Conservation (phyloP, 2,329 filamentous ascomycete genomes). For the Apiospora kogelbergensis region DNA sequence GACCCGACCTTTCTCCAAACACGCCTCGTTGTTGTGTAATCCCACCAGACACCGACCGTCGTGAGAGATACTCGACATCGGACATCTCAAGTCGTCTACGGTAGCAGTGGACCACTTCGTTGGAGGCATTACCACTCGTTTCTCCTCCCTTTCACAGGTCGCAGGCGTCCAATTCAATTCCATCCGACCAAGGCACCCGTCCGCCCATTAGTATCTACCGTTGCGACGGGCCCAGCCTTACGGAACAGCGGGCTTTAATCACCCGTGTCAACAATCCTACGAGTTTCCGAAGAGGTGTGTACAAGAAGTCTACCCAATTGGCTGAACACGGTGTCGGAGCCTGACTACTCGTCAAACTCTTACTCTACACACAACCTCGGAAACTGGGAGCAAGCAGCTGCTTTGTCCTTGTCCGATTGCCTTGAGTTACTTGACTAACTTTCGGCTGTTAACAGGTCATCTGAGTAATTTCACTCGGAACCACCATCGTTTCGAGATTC, state of each 20-base stretch:
- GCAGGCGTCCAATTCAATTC: constrained; percentile 50
- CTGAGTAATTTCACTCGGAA: neutral
- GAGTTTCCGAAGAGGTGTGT: constrained; percentile 4
- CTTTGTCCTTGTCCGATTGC: neutral
- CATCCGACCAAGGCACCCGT: neutral
- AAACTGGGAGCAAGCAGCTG: neutral
- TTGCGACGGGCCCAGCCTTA: neutral
- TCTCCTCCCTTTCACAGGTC: constrained; percentile 39
- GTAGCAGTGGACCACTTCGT: constrained; percentile 47
- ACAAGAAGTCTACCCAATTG: neutral
- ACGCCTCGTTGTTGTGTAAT: constrained; percentile 7
- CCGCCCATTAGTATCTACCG: neutral
- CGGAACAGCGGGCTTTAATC: neutral
- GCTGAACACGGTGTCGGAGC: neutral
- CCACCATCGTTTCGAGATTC: neutral
- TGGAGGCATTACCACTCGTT: constrained; percentile 40
- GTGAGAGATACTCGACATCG: constrained; percentile 27
- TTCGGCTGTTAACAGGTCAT: neutral
- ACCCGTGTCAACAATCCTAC: constrained; percentile 3
- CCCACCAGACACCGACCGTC: constrained; percentile 20
- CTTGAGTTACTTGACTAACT: neutral
- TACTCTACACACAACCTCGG: neutral
- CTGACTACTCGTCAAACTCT: neutral
- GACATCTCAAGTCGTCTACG: constrained; percentile 34
- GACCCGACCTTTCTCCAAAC: constrained; percentile 19